phyloP scores from a whole-genome alignment of 257 asterid genomes.

The Solanum medicagineum region DNA sequence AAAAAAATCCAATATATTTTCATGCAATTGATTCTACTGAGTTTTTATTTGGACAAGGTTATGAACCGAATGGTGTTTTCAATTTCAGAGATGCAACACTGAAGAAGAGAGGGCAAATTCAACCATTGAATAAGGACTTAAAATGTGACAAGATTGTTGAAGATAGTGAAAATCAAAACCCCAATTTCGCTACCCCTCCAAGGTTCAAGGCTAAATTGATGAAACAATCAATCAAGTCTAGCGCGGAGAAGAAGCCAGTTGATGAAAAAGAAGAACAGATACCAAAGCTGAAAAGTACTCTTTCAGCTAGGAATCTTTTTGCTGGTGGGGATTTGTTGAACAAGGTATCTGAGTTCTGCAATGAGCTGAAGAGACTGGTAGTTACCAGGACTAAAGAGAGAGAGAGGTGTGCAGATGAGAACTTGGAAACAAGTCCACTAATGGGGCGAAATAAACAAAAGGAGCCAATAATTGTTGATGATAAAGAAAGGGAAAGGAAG shows the following conservation, averaged over 20 bases:
- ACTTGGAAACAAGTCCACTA: constrained; percentile 1
- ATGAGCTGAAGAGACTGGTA: constrained; percentile 58
- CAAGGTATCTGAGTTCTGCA: constrained; percentile 83
- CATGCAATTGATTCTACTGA: not conserved
- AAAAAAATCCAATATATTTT: not conserved
- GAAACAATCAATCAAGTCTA: constrained; percentile 51
- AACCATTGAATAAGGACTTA: constrained; percentile 31
- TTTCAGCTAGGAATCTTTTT: constrained; percentile 77
- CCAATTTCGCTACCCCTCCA: constrained; percentile 50
- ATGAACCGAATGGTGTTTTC: not conserved
- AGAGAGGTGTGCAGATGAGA: constrained; percentile 21
- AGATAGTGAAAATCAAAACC: constrained; percentile 69
- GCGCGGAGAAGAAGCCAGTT: constrained; percentile 36
- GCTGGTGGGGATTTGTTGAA: constrained; percentile 71
- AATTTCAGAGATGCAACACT: constrained; percentile 60
- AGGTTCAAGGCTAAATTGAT: constrained; percentile 18
- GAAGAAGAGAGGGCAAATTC: constrained; percentile 57
- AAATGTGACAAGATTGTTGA: constrained; percentile 23
- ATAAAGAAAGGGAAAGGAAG: constrained; percentile 51
- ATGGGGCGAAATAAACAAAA: constrained; percentile 5
- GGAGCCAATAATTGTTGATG: constrained; percentile 6
- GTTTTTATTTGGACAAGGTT: not conserved
- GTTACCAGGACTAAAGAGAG: constrained; percentile 41
- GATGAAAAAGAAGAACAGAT: constrained; percentile 28
- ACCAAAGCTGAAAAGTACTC: constrained; percentile 66